Evolutionary conservation across 306 rosid species (phyloP), one percentile per base, ranked within the genome.

Genomic region (Rubus idaeus): DNA sequence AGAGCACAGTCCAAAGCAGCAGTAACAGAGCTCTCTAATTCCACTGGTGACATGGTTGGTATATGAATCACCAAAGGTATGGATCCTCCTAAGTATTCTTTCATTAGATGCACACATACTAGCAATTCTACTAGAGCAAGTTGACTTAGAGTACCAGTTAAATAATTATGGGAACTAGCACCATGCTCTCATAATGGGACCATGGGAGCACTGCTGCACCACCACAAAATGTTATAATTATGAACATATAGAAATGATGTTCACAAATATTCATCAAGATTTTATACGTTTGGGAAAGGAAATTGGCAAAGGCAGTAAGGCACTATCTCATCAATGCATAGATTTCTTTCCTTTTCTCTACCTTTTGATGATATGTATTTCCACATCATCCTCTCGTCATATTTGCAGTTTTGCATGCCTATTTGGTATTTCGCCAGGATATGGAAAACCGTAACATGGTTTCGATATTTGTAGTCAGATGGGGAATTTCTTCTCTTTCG

Each of bases 131-230:
- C 64, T 58, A 6, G 42, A 42, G 51, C 16, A 63, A 23, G 79
- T 83, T 66, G 90, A 74, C 81, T n/a, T 51, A 42, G 42, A 4
- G 63, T 44, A 44, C 8, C 79, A 35, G 51, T 18, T 77, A 68
- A 75, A 37, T 68, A 60, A 80, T 62, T 37, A 49, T 77, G 62
- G 55, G 63, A 61, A 65, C 66, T 67, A 41, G 69, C 85, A 61
- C 72, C 49, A 55, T 55, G 69, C 64, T 41, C 45, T 42, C 73
- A 44, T 75, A 21, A 58, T 58, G 40, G 37, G 18, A 13, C 67
- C 67, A 73, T 55, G 80, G 67, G 80, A 84, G 69, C 78, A 78
- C 45, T 78, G 42, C 74, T 69, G 73, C 75, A 68, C 81, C 87
- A 80, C 78, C 68, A 20, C 78, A 52, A 81, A 68, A 6, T 45